Conservation (phyloP, 306 rosid species). For the Herpetospermum pedunculosum region DNA sequence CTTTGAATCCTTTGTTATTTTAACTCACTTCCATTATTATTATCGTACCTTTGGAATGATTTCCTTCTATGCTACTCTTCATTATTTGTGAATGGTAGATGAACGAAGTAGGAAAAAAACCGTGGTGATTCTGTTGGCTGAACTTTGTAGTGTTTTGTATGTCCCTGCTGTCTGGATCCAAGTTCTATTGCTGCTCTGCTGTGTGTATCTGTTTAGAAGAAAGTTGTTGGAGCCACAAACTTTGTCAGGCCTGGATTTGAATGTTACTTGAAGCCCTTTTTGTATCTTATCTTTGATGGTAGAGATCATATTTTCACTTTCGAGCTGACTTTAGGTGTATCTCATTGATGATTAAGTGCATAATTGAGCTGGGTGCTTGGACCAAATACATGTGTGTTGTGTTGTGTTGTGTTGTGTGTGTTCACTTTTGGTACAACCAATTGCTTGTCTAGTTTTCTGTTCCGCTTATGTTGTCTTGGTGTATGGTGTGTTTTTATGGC, state of each 20-base stretch:
- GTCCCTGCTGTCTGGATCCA: not conserved
- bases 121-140: not conserved
- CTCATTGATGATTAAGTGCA: not conserved
- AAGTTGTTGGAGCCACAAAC: not conserved
- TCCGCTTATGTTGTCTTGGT: not conserved
- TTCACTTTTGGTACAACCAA: not conserved
- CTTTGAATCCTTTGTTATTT: not conserved
- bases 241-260: not conserved
- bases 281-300: not conserved
- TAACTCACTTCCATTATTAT: not conserved
- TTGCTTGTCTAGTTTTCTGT: not conserved
- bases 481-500: not conserved
- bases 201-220: not conserved
- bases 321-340: not conserved
- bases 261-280: not conserved
- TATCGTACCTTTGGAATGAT: not conserved
- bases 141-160: not conserved
- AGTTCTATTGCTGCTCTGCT: slow-evolving; percentile 2
- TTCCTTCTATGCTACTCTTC: not conserved
- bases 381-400: not conserved
- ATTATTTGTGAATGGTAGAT: not conserved
- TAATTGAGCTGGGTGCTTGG: not conserved
- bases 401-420: not conserved
- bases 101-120: not conserved
- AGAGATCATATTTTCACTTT: not conserved